Base-by-base conservation (phyloP, 108 stramenopile genomes). In the Skeletonema grethae region DNA sequence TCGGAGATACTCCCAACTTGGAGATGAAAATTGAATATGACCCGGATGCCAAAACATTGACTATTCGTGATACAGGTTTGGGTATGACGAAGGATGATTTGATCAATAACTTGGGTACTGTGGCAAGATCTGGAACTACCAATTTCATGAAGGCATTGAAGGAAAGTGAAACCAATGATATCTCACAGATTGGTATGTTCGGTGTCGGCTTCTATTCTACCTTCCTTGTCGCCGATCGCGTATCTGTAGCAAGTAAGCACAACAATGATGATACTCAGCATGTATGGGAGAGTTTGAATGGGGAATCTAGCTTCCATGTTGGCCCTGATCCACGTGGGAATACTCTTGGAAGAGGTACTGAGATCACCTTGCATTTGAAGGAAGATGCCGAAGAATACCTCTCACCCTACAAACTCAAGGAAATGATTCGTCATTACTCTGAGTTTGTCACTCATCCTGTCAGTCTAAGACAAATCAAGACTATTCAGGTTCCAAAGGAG, bases 381-480 rank as follows among this genome's bases (percentile, higher is more conserved):
- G 99, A 99, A 73, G 98, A 99, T 76, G 82, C 86, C 1, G 75
- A 89, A 30, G 85, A 88, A 61, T 98, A 96, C 73, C 84, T 94
- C 10, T 83, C 88, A 45, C 82, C 92, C 57, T 57, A 82, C 43
- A 85, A 87, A 50, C 84, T 98, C 59, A 85, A 90, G 65, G 76
- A 90, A 57, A 77, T 98, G 57, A 94, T 97, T 38, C 79, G 87
- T 70, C 96, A 96, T 69, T 99, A 99, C 83, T 97, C 97, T 13
- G 99, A 99, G 88, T 99, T 99, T 94, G 97, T 99, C 65, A 94
- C 94, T 9, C 98, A 99, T 81, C 99, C 99, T 7, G 98, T 99
- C 67, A 93, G 88, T 73, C 85, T 98, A 35, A 79, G 87, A 57
- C 94, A 90, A 56, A 85, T 82, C 22, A 82, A 77, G 53, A 94